Evolutionary conservation across 73 alveolate species (phyloP).

Genomic region (Tetrahymena thermophila): DNA sequence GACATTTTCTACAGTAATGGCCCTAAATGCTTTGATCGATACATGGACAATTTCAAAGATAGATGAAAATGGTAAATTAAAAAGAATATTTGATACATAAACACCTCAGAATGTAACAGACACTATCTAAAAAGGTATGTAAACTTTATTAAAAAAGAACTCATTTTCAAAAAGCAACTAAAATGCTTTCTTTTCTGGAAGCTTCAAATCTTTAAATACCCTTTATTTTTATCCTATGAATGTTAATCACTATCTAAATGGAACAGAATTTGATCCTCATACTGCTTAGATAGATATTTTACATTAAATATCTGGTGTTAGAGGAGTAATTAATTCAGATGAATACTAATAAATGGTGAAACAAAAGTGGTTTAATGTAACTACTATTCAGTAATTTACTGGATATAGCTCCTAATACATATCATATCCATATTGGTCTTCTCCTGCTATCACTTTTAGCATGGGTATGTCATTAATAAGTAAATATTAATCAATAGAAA

Average conservation of each 20-base stretch:
- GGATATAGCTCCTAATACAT: background rate
- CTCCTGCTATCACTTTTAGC: background rate
- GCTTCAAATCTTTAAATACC: background rate
- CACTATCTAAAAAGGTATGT: background rate
- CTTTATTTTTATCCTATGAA: background rate
- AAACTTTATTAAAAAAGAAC: background rate
- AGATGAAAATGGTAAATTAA: background rate
- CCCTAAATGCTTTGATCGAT: background rate
- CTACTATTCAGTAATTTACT: background rate
- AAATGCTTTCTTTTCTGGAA: background rate
- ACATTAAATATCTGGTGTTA: background rate
- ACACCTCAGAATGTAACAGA: background rate
- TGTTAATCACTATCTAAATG: background rate
- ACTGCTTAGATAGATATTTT: background rate
- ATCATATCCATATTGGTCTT: background rate
- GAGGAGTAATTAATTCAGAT: background rate
- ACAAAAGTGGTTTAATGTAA: background rate
- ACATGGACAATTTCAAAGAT: background rate
- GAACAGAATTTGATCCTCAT: background rate
- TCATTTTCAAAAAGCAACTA: background rate
- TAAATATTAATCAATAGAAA: background rate
- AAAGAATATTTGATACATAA: background rate
- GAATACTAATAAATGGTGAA: background rate
- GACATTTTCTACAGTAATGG: background rate
- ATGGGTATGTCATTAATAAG: background rate